phyloP scores from a whole-genome alignment of 2,329 filamentous ascomycete species.

The Clonostachys byssicola region DNA sequence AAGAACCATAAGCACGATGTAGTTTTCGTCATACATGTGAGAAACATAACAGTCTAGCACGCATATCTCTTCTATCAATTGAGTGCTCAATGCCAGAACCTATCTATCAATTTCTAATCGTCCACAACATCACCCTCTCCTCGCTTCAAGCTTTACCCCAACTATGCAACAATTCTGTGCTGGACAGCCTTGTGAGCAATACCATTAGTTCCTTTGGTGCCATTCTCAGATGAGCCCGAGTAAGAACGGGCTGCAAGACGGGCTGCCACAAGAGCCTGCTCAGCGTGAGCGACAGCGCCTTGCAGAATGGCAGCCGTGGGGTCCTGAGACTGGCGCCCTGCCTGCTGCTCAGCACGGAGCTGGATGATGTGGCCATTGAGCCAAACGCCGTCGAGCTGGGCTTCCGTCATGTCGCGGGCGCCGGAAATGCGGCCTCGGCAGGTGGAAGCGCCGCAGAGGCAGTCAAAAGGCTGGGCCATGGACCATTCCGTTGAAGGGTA shows the following conservation, averaged over 20 bases:
- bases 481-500: constrained; percentile 73
- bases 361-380: constrained; percentile 58
- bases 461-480: constrained; percentile 70
- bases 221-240: too few relatives aligned
- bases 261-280: constrained; percentile 41
- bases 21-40: too few relatives aligned
- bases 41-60: too few relatives aligned
- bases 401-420: constrained; percentile 52
- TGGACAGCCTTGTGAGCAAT: too few relatives aligned
- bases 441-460: constrained; percentile 50
- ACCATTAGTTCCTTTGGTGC: too few relatives aligned
- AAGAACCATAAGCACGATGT: too few relatives aligned
- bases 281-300: constrained; percentile 38
- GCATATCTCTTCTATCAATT: too few relatives aligned
- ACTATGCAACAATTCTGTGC: too few relatives aligned
- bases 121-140: too few relatives aligned
- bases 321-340: constrained; percentile 16
- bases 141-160: too few relatives aligned
- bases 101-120: too few relatives aligned
- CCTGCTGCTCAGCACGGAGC: constrained; percentile 8
- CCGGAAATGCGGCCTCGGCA: constrained; percentile 62
- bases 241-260: constrained; percentile 30
- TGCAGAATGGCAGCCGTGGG: constrained; percentile 34
- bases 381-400: constrained; percentile 54
- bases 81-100: too few relatives aligned